A percentile compares a stretch with the other conserved stretches of the same genome.
Evolutionary conservation across 1,284 basidiomycete genomes (phyloP).

Genomic region (Pseudozyma hubeiensis): DNA sequence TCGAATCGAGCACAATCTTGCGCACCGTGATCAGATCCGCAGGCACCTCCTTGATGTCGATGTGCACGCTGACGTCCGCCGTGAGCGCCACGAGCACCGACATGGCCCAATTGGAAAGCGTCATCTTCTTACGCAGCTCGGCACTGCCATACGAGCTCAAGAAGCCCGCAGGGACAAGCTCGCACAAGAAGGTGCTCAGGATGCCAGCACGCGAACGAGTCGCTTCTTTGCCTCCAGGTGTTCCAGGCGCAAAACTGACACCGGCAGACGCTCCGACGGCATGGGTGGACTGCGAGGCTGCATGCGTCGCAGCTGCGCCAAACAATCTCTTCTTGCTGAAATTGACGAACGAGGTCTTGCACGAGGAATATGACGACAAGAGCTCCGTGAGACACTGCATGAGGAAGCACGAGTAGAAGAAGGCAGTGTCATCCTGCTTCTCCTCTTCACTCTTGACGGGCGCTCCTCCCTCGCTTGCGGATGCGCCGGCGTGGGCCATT

Average conservation of each 20-base stretch:
- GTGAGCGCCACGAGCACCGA: conserved; percentile 91
- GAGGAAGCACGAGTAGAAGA: conserved; percentile 83
- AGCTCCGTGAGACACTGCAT: conserved; percentile 93
- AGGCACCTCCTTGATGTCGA: conserved; percentile 78
- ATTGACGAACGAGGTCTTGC: conserved; percentile 87
- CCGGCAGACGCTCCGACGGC: conserved; percentile 78
- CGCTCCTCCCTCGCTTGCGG: neutral
- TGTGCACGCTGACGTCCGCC: conserved; percentile 78
- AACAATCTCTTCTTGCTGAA: conserved; percentile 74
- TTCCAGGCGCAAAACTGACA: conserved; percentile 74
- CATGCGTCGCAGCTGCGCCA: conserved; percentile 73
- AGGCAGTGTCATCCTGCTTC: conserved; percentile 59
- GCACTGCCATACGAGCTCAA: conserved; percentile 54
- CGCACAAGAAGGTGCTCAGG: conserved; percentile 59
- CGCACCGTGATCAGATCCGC: conserved; percentile 82
- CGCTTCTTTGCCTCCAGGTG: conserved; percentile 36
- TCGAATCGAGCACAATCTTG: conserved; percentile 87
- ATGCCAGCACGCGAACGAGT: conserved; percentile 33
- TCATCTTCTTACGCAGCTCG: conserved; percentile 67
- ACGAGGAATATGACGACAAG: conserved; percentile 89
- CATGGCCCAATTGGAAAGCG: conserved; percentile 79
- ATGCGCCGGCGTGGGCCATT: neutral
- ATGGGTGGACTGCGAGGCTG: conserved; percentile 74
- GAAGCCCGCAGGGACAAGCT: conserved; percentile 67
- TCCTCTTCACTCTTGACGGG: conserved; percentile 31